These are phyloP conservation scores for Globisporangium sylvaticum DNA, from an alignment of 352 stramenopile genomes.

Conservation along the genomic window DNA sequence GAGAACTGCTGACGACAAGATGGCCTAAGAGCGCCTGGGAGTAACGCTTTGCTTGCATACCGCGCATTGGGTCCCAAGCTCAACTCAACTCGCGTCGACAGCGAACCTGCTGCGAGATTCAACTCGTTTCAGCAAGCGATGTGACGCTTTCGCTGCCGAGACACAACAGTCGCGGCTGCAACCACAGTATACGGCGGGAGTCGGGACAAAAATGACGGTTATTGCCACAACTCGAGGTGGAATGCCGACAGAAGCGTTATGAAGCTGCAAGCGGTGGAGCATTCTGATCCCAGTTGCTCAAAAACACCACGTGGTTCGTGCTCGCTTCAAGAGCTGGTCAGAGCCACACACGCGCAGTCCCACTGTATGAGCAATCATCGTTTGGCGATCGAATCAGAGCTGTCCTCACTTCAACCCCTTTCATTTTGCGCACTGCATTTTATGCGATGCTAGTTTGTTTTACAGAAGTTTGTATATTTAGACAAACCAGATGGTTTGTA, in stretches of 20 bases:
- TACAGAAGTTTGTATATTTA: not conserved
- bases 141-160: not conserved
- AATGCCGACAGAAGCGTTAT: not conserved
- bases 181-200: not conserved
- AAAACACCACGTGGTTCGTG: not conserved
- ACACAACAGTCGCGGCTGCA: not conserved
- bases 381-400: not conserved
- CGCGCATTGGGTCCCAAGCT: not conserved
- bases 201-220: not conserved
- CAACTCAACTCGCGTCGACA: constrained; percentile 5
- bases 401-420: not conserved
- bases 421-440: not conserved
- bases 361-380: constrained; percentile 8
- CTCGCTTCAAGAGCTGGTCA: constrained; percentile 5
- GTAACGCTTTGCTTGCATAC: no score
- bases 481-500: no score
- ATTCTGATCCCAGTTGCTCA: not conserved
- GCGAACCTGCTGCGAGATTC: no score
- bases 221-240: not conserved
- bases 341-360: not conserved
- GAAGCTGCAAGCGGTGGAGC: not conserved
- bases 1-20: no score
- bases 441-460: not conserved
- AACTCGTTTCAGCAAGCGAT: not conserved
- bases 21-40: not conserved